Base-by-base conservation (phyloP, 768 basidiomycete species). In the Lepiota subincarnata region DNA sequence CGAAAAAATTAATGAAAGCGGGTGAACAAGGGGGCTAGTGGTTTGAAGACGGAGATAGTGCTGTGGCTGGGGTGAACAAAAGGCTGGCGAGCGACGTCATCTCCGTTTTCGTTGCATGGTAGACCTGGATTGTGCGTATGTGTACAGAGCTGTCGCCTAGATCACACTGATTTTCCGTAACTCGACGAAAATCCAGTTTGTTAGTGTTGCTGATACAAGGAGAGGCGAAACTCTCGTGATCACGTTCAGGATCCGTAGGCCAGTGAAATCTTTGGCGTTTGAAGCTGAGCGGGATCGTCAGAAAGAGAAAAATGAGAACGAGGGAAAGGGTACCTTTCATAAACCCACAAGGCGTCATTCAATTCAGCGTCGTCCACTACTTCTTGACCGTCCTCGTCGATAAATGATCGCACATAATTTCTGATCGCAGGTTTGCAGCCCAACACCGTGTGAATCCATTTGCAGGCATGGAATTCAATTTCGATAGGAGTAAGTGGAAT, bases 391-490 rank as follows among this genome's bases (percentile, higher is more conserved):
- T 70, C 63, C 55, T 72, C 65, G 42, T 78, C 77, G 2, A 61
- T 56, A 41, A 68, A 70, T 6, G 62, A 59, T 6, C 62, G 59
- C n/a, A 85, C 61, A 61, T 70, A 83, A 41, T 80, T 79, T 5
- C 58, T 62, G 8, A 90, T 68, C 3, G 86, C 84, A 34, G 72
- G 71, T 60, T 81, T 80, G 62, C 81, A 85, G 26, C 80, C 80
- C 20, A 90, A 70, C 2, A 90, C 64, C 5, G 75, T 74, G 62
- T 89, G 84, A 45, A 88, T 68, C 61, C 83, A 75, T 67, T 82
- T 86, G 68, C 82, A 84, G n/a, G 81, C 75, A 60, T 88, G 84
- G 82, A 86, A 82, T 69, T 89, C 87, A 31, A 89, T 70, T 62
- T 87, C 86, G 2, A 65, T 62, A 19, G 86, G 74, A 0, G 73